phyloP scores from a whole-genome alignment of 179 eudicot species.

The Amaranthus tricolor region DNA sequence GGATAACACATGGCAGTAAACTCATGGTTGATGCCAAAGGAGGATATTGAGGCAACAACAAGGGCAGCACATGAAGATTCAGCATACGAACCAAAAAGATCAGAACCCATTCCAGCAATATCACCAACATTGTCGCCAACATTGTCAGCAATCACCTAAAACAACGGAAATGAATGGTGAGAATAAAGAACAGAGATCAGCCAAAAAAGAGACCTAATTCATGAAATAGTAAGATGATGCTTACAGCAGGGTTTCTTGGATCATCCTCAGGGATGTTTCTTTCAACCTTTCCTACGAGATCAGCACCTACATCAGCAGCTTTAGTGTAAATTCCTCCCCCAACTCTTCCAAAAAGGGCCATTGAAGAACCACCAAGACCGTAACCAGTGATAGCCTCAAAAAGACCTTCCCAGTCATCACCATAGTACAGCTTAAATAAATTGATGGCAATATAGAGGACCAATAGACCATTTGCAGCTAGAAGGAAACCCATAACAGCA shows the following conservation, averaged over 20 bases:
- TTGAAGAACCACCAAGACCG: conserved; percentile 96
- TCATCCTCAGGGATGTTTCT: conserved; percentile 97
- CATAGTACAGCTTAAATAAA: conserved; percentile 84
- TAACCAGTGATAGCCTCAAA: conserved; percentile 93
- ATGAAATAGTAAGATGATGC: conserved; percentile 10
- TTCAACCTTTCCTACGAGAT: conserved; percentile 93
- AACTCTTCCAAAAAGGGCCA: conserved; percentile 96
- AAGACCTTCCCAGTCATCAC: conserved; percentile 96
- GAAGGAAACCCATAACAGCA: conserved; percentile 97
- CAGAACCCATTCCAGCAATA: conserved; percentile 99
- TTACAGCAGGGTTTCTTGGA: conserved; percentile 93
- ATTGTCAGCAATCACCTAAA: conserved; percentile 91
- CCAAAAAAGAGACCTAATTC: background rate
- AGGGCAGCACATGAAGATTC: conserved; percentile 96
- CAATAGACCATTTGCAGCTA: conserved; percentile 90
- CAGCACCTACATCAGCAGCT: conserved; percentile 99
- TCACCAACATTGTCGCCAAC: conserved; percentile 98
- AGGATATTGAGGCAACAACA: conserved; percentile 94
- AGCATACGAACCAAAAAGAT: conserved; percentile 97
- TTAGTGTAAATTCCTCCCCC: conserved; percentile 96
- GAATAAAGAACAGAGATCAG: background rate
- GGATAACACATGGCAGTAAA: conserved; percentile 84
- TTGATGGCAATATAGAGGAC: conserved; percentile 71
- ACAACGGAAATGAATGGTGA: background rate
- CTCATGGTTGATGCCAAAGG: conserved; percentile 82